Percentiles rank a stretch among this genome's conserved stretches.
These are phyloP conservation scores for Suillus plorans DNA, from an alignment of 768 basidiomycete species.

Conservation along the genomic window DNA sequence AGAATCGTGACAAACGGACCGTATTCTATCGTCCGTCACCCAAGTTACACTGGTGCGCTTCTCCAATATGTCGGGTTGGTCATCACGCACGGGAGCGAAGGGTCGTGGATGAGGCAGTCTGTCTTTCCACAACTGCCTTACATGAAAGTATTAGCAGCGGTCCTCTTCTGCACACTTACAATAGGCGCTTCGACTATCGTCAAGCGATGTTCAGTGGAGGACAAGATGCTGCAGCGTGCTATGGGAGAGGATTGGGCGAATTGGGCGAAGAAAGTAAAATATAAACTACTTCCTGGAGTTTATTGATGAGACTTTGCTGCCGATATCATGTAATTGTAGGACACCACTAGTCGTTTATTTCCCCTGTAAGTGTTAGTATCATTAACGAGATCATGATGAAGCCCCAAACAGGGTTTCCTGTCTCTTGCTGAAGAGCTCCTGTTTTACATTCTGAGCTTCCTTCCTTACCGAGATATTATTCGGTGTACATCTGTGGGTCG, in stretches of 20 bases:
- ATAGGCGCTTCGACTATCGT: background rate
- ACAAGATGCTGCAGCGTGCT: background rate
- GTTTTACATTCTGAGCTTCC: too few species aligned
- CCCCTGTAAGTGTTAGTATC: too few species aligned
- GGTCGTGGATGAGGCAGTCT: background rate
- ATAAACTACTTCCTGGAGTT: background rate
- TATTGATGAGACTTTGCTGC: background rate
- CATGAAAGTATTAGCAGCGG: background rate
- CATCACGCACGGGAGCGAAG: background rate
- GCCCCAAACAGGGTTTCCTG: too few species aligned
- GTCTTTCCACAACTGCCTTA: background rate
- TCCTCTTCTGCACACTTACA: background rate
- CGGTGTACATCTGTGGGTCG: too few species aligned
- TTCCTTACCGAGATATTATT: too few species aligned
- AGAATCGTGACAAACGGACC: background rate
- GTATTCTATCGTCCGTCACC: background rate
- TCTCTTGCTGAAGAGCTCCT: too few species aligned
- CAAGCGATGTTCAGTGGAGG: background rate
- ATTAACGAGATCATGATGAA: too few species aligned
- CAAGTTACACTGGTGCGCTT: background rate
- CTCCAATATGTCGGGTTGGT: background rate
- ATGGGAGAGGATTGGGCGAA: background rate
- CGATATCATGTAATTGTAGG: too few species aligned
- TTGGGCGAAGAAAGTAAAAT: background rate
- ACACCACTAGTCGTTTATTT: too few species aligned